Evolutionary conservation across 805 yeast genomes (phyloP).

Genomic region (Grigorovia humatica): DNA sequence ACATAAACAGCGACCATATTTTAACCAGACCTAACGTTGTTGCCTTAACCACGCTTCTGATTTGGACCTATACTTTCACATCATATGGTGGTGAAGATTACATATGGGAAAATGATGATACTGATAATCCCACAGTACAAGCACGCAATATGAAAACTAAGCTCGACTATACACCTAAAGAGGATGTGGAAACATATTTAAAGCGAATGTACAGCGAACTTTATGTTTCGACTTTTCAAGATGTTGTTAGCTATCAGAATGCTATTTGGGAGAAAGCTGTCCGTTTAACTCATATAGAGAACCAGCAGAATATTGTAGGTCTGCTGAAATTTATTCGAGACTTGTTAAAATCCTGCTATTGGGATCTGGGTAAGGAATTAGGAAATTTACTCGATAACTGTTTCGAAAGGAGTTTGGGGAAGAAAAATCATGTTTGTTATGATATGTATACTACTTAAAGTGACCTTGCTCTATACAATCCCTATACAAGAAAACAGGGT

Average conservation of each 20-base stretch:
- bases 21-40: slow-evolving; percentile 30
- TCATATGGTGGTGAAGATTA: slow-evolving; percentile 38
- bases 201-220: slow-evolving; percentile 34
- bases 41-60: slow-evolving; percentile 25
- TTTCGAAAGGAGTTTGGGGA: slow-evolving; percentile 44
- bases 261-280: slow-evolving; percentile 34
- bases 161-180: slow-evolving; percentile 27
- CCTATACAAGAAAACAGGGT: neutral
- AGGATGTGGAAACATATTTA: slow-evolving; percentile 42
- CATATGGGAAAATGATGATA: slow-evolving; percentile 17
- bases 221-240: slow-evolving; percentile 26
- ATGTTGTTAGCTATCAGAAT: slow-evolving; percentile 32
- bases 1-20: slow-evolving; percentile 43
- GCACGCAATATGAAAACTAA: slow-evolving; percentile 5
- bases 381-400: slow-evolving; percentile 45
- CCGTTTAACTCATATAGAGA: slow-evolving; percentile 30
- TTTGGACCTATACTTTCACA: slow-evolving; percentile 45
- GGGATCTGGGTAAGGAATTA: slow-evolving; percentile 50
- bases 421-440: slow-evolving; percentile 35
- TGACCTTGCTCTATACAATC: neutral
- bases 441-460: slow-evolving; percentile 36
- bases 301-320: slow-evolving; percentile 46
- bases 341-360: slow-evolving; percentile 34
- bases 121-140: neutral
- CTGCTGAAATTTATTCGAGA: slow-evolving; percentile 37